These are phyloP conservation scores for Phanerodontia chrysosporium DNA, from an alignment of 768 basidiomycete species.

Conservation along the genomic window DNA sequence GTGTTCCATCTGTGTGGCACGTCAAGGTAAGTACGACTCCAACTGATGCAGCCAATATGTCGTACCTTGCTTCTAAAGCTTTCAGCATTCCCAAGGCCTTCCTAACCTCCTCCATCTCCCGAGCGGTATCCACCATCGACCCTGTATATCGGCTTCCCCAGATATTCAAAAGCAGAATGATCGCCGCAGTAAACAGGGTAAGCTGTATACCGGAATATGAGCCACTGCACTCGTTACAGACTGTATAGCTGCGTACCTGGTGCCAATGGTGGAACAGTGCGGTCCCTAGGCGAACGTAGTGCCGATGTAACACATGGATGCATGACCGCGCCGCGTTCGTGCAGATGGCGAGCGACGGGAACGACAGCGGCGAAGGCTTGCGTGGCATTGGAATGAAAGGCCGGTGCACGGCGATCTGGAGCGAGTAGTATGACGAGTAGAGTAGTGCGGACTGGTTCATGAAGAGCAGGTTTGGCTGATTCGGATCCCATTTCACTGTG, in stretches of 20 bases:
- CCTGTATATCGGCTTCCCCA: slow-evolving; percentile 49
- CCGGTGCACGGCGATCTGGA: slow-evolving; percentile 68
- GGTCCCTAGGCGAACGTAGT: slow-evolving; percentile 20
- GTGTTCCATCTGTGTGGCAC: not conserved
- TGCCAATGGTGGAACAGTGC: slow-evolving; percentile 7
- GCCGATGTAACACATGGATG: slow-evolving; percentile 38
- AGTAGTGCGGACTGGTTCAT: slow-evolving; percentile 35
- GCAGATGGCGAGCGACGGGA: slow-evolving; percentile 49
- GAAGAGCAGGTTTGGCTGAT: slow-evolving; percentile 14
- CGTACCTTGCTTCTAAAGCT: slow-evolving; percentile 12
- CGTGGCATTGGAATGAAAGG: slow-evolving; percentile 70
- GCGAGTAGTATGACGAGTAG: slow-evolving; percentile 40
- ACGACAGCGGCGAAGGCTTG: slow-evolving; percentile 38
- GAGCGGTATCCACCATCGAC: slow-evolving; percentile 33
- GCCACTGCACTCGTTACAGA: not conserved
- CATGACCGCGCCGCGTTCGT: slow-evolving; percentile 44
- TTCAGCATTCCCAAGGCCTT: slow-evolving; percentile 38
- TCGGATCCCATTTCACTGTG: slow-evolving; percentile 24
- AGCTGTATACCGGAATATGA: not conserved
- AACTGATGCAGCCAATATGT: not conserved
- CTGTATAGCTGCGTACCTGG: not conserved
- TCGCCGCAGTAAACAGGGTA: slow-evolving; percentile 40
- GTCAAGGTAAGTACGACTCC: not conserved
- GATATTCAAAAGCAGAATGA: slow-evolving; percentile 52
- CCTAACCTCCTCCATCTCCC: slow-evolving; percentile 50